These are phyloP conservation scores for Diaporthe aspalathi DNA, from an alignment of 2,329 filamentous ascomycete species.

Conservation along the genomic window DNA sequence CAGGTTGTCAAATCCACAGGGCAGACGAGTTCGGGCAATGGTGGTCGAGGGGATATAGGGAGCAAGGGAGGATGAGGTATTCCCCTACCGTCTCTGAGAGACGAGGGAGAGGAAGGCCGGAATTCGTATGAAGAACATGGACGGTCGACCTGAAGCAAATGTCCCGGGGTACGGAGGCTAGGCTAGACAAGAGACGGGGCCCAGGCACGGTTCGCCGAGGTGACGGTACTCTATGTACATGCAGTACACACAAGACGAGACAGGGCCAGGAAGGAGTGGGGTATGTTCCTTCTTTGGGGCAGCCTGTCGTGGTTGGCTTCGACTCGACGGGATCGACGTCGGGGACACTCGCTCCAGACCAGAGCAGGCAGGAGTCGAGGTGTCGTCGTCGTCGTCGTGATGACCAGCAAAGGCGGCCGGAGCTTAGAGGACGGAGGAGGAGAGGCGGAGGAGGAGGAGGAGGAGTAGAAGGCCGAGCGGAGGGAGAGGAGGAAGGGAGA, in stretches of 20 bases:
- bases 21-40: slow-evolving; percentile 12
- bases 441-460: not conserved
- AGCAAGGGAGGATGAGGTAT: not conserved
- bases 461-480: slow-evolving; percentile 19
- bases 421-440: not conserved
- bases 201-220: slow-evolving; percentile 24
- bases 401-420: slow-evolving; percentile 18
- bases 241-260: not conserved
- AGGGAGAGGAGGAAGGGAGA: slow-evolving; percentile 16
- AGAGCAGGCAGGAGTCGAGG: not conserved
- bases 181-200: slow-evolving; percentile 9
- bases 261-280: slow-evolving; percentile 33
- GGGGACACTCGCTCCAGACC: slow-evolving; percentile 14
- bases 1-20: slow-evolving; percentile 35
- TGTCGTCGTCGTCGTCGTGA: slow-evolving; percentile 28
- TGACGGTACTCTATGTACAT: not conserved
- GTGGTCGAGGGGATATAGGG: slow-evolving; percentile 17
- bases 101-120: slow-evolving; percentile 16
- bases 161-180: slow-evolving; percentile 14
- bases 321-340: slow-evolving; percentile 19
- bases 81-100: slow-evolving; percentile 23
- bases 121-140: slow-evolving; percentile 24
- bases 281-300: slow-evolving; percentile 23
- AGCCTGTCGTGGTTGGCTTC: slow-evolving; percentile 18
- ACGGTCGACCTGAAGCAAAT: slow-evolving; percentile 19